Base-by-base conservation (phyloP, 2,329 filamentous ascomycete genomes). In the Colletotrichum eleusines region DNA sequence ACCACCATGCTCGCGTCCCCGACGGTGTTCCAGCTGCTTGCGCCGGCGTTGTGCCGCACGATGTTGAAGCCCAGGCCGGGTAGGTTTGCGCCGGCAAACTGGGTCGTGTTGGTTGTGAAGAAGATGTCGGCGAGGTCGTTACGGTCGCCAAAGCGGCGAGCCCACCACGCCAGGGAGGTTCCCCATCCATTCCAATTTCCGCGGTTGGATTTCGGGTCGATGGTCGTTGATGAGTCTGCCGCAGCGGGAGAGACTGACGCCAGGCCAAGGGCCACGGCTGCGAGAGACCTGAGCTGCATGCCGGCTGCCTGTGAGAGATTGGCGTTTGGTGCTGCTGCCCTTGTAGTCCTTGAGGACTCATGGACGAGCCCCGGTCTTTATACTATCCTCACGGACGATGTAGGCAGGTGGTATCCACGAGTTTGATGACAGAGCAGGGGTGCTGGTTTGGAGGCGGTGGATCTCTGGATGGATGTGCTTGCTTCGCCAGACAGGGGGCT, bases 101-200 rank as follows among this genome's bases (percentile, higher is more conserved):
- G 74, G 0, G 76, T 79, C 12, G 75, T 72, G 20, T 79, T 74
- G n/a, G 76, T 76, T 7, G 77, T 79, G 75, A 84, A 84, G 72
- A 84, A 82, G 60, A 81, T 76, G 63, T 80, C 74, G 59, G 82
- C 80, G 12, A 84, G 78, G 74, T 84, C 82, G 40, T 82, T 79
- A 50, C 79, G 77, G 44, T 77, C 75, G 5, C 82, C 82, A 66
- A 84, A 84, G 4, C 76, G 76, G 40, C 76, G 77, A 1, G 81
- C 82, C 82, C 82, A 84, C 82, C 82, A 84, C 11, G 82, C 81
- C 1, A 84, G 76, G 16, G 81, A 83, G 0, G 79, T 80, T 16
- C 82, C 82, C 81, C 81, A 84, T 59, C 82, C 82, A 63, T 84
- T 81, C 82, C 82, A 84, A 0, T 74, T 80, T 23, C 82, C 82